phyloP scores from a whole-genome alignment of 78 protist genomes.

The Dictyostelium firmibasis region DNA sequence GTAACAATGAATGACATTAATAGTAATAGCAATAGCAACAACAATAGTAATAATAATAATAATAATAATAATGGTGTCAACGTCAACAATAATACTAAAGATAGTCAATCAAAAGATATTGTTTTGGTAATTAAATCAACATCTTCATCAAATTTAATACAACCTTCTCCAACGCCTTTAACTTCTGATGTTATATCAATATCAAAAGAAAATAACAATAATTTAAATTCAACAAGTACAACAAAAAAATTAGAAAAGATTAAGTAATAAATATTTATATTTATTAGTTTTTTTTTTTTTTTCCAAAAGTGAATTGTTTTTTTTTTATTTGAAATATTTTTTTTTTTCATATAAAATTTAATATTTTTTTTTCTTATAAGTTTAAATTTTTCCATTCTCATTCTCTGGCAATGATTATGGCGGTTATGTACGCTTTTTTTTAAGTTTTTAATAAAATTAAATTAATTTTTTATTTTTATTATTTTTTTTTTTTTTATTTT shows the following conservation, averaged over 20 bases:
- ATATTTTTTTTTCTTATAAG: too few relatives aligned
- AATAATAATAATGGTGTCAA: neutral
- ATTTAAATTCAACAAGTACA: neutral
- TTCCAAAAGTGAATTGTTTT: neutral
- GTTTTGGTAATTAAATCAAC: conserved; percentile 35
- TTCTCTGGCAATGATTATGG: too few relatives aligned
- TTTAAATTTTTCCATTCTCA: too few relatives aligned
- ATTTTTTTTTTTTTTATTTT: neutral
- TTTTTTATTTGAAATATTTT: too few relatives aligned
- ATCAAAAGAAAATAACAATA: neutral
- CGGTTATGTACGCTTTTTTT: too few relatives aligned
- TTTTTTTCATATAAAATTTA: too few relatives aligned
- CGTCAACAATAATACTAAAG: neutral
- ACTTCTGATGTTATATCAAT: neutral
- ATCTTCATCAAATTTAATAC: neutral
- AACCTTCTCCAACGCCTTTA: neutral
- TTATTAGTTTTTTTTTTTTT: neutral
- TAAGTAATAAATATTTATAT: neutral
- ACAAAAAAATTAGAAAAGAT: neutral
- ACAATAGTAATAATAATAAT: neutral
- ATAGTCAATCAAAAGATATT: neutral
- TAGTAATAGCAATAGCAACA: neutral
- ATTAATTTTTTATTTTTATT: neutral
- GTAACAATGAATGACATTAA: neutral
- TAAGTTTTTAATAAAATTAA: too few relatives aligned